phyloP scores from a whole-genome alignment of 1,284 basidiomycete species.

The Cutaneotrichosporon sp. region DNA sequence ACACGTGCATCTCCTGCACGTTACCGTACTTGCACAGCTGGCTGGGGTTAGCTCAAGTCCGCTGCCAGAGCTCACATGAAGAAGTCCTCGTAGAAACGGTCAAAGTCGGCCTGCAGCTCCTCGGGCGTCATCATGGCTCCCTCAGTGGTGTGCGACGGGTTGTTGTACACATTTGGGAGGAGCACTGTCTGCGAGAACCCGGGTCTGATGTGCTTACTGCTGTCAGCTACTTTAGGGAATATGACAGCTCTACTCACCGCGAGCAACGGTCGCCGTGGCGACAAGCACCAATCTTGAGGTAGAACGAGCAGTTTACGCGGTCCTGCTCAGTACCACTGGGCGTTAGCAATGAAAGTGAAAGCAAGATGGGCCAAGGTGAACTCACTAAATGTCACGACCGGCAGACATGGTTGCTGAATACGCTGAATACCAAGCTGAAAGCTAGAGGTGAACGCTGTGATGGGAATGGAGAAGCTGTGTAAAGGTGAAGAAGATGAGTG shows the following conservation, averaged over 20 bases:
- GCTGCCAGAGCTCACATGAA: slow-evolving; percentile 60
- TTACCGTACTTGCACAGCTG: slow-evolving; percentile 94
- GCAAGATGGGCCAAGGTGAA: neutral
- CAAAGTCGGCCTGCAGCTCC: slow-evolving; percentile 92
- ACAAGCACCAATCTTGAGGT: slow-evolving; percentile 54
- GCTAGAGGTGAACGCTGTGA: slow-evolving; percentile 14
- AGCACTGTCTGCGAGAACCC: slow-evolving; percentile 97
- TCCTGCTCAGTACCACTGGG: slow-evolving; percentile 54
- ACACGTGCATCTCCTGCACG: slow-evolving; percentile 93
- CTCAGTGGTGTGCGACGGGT: slow-evolving; percentile 84
- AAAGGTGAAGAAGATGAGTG: neutral
- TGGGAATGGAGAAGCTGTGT: neutral
- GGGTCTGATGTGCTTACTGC: slow-evolving; percentile 91
- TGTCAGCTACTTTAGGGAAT: slow-evolving; percentile 39
- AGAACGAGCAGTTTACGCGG: slow-evolving; percentile 55
- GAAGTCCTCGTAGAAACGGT: slow-evolving; percentile 93
- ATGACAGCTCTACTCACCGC: slow-evolving; percentile 30
- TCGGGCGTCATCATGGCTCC: slow-evolving; percentile 63
- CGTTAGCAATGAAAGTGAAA: slow-evolving; percentile 13
- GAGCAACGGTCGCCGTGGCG: slow-evolving; percentile 54
- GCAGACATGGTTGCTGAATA: slow-evolving; percentile 43
- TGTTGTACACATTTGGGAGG: slow-evolving; percentile 98
- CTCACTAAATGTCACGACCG: slow-evolving; percentile 50
- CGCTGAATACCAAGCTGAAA: neutral
- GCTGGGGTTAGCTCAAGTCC: slow-evolving; percentile 27